These are phyloP conservation scores for Lactarius trivialis DNA, from an alignment of 768 basidiomycete genomes.

Conservation along the genomic window DNA sequence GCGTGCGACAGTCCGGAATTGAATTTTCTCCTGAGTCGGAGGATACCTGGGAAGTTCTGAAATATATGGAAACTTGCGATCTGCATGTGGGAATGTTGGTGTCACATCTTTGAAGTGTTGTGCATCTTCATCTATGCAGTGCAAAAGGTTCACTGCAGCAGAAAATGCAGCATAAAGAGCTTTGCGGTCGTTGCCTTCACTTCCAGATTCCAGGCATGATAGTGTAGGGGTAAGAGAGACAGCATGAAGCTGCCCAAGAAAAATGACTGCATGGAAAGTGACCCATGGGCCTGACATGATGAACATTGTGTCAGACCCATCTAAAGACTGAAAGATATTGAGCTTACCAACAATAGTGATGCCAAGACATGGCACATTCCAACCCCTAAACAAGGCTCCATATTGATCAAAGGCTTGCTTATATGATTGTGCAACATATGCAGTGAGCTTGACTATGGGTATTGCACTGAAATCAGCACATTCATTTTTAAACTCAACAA, in stretches of 20 bases:
- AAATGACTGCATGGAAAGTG: neutral
- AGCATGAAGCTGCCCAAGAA: neutral
- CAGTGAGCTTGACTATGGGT: neutral
- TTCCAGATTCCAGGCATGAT: neutral
- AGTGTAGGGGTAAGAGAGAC: neutral
- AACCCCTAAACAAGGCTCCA: neutral
- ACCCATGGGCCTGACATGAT: neutral
- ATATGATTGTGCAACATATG: neutral
- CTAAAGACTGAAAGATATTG: too few relatives aligned
- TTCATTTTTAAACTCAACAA: neutral
- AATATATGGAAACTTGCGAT: neutral
- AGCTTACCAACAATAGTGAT: neutral
- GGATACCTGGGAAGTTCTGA: neutral
- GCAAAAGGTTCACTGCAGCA: neutral
- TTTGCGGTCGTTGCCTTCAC: neutral
- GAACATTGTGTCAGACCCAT: neutral
- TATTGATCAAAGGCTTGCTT: neutral
- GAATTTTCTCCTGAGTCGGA: neutral
- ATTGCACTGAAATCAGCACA: neutral
- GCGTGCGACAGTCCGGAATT: neutral
- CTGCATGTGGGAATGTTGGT: neutral
- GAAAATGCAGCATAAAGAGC: neutral
- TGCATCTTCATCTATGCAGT: neutral
- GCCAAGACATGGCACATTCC: constrained; percentile 5
- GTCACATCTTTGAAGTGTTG: neutral